These are phyloP conservation scores for Dactylorhiza incarnata DNA, from an alignment of 106 monocot genomes.

Conservation along the genomic window DNA sequence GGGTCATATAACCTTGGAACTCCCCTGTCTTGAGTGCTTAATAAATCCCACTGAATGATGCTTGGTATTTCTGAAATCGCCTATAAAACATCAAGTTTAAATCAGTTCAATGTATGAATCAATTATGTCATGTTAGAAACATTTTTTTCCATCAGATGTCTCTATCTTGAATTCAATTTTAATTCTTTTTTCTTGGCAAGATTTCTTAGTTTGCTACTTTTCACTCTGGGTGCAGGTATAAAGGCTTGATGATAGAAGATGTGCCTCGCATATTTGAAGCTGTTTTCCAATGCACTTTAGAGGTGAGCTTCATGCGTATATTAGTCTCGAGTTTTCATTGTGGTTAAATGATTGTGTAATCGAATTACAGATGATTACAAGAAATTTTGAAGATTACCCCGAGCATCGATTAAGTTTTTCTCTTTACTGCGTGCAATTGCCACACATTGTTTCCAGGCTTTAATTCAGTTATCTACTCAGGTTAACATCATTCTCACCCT, in stretches of 20 bases:
- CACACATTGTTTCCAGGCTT: constrained; percentile 87
- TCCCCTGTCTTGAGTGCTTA: no score
- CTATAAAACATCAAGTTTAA: no score
- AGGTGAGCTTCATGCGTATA: constrained; percentile 31
- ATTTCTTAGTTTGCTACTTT: background rate
- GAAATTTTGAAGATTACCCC: constrained; percentile 98
- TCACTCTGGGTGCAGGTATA: constrained; percentile 42
- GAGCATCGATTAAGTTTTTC: constrained; percentile 95
- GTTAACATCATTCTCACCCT: constrained; percentile 23
- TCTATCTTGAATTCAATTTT: background rate
- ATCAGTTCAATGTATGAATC: no score
- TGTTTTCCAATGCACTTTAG: constrained; percentile 93
- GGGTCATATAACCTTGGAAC: no score
- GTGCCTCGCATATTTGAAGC: constrained; percentile 94
- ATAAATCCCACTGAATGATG: no score
- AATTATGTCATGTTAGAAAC: no score
- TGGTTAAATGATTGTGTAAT: background rate
- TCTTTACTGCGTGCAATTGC: constrained; percentile 87
- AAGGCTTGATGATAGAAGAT: constrained; percentile 86
- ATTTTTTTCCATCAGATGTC: no score
- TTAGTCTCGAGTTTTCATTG: background rate
- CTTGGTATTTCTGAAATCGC: no score
- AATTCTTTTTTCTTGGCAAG: background rate
- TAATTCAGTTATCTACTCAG: constrained; percentile 85
- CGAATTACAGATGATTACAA: constrained; percentile 80